A percentile compares a stretch with the other conserved stretches of the same genome.
Evolutionary conservation across 495 filamentous ascomycete species (phyloP).

Genomic region (Talaromyces borbonicus): DNA sequence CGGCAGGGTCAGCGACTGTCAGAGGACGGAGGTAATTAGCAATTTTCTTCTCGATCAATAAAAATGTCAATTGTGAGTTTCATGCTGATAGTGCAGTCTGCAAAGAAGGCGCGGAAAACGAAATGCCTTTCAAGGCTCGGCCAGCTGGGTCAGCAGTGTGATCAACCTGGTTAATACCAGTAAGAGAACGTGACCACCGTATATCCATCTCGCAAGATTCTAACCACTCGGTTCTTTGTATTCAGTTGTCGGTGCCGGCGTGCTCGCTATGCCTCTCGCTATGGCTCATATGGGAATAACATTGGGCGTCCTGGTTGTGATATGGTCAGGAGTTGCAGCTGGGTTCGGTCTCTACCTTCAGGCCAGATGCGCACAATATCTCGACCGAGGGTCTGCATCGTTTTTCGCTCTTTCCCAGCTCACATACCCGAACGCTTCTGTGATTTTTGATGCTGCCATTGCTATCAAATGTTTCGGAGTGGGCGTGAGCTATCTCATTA

Average conservation of each 20-base stretch:
- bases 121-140: conserved; percentile 51
- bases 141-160: conserved; percentile 82
- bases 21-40: conserved; percentile 21
- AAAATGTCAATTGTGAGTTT: neutral
- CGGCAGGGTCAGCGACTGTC: neutral
- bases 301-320: conserved; percentile 70
- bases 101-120: conserved; percentile 35
- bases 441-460: conserved; percentile 92
- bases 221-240: no score
- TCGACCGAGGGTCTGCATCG: conserved; percentile 70
- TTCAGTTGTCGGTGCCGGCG: conserved; percentile 82
- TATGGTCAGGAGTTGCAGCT: conserved; percentile 82
- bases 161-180: conserved; percentile 94
- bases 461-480: conserved; percentile 97
- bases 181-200: conserved; percentile 39
- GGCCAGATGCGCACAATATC: conserved; percentile 79
- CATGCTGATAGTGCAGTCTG: conserved; percentile 8
- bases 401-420: conserved; percentile 94
- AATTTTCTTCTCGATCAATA: conserved; percentile 1
- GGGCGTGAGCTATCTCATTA: conserved; percentile 93
- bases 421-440: conserved; percentile 92
- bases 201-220: no score
- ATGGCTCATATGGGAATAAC: conserved; percentile 86
- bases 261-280: conserved; percentile 88
- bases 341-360: conserved; percentile 95